Base-by-base conservation (phyloP, 257 asterid genomes). In the Anisodus acutangulus region DNA sequence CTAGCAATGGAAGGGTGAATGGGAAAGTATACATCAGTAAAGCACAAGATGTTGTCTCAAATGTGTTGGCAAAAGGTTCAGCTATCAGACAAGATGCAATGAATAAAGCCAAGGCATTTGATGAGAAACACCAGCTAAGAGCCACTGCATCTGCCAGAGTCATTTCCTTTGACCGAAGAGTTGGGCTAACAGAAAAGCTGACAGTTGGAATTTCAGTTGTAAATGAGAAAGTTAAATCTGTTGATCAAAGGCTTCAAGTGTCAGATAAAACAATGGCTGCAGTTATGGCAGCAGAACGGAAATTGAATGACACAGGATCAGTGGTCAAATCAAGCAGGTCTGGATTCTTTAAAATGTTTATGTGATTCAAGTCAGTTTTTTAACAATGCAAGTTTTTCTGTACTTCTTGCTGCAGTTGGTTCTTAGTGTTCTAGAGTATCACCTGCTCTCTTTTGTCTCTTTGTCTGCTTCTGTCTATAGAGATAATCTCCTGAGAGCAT, bases 311-410 rank as follows among this genome's bases (percentile, higher is more conserved):
- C 88, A 96, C 99, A 79, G 99, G 99, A 79, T 91, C 99, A 79
- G 99, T 98, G 84, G 98, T 96, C 89, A 96, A 94, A 89, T 91
- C 99, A 80, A 96, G 99, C 98, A 96, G 98, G 98, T 94, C 66
- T 84, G 89, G 57, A 59, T 72, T 66, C 69, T 67, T 51, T 26
- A 76, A 76, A 76, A 51, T 76, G 81, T 76, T 10, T 76, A 49
- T 0, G 81, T 76, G 81, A 76, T 51, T 76, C 63, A 51, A 51
- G 43, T 51, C 81, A 26, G 13, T 11, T 76, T 22, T 76, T 51
- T 51, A 26, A 22, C 43, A 51, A 26, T 51, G 47, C 81, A 74
- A 31, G 4, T 37, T 51, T 51, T 76, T 51, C 47, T 76, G 47
- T 51, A 51, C 47, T 51, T 51, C 63, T 76, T 76, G 81, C 81